phyloP scores from a whole-genome alignment of 371 early-diverging fungal species.

The Blakeslea trispora region DNA sequence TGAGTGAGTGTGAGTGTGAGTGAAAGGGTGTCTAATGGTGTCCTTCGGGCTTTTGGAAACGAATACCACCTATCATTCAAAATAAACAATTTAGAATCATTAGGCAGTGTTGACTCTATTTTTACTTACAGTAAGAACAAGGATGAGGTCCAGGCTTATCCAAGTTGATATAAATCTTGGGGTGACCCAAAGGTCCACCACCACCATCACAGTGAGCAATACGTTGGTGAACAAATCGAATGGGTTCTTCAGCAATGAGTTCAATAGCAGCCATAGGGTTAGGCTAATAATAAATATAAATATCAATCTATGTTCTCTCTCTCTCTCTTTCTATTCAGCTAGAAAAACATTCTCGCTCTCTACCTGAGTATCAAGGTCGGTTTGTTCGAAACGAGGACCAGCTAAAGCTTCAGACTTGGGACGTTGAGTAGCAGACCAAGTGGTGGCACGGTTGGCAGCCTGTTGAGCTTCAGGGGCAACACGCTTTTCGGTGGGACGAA shows the following conservation, averaged over 20 bases:
- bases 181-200: slow-evolving; percentile 92
- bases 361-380: slow-evolving; percentile 82
- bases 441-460: slow-evolving; percentile 70
- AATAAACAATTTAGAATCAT: no score
- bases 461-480: slow-evolving; percentile 54
- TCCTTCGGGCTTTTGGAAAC: slow-evolving; percentile 65
- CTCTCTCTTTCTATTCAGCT: not conserved
- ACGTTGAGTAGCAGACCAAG: slow-evolving; percentile 82
- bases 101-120: no score
- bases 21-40: slow-evolving; percentile 41
- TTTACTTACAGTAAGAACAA: slow-evolving; percentile 77
- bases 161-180: slow-evolving; percentile 93
- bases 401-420: slow-evolving; percentile 68
- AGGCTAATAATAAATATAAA: slow-evolving; percentile 59
- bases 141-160: slow-evolving; percentile 73
- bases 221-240: slow-evolving; percentile 74
- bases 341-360: no score
- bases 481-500: slow-evolving; percentile 41
- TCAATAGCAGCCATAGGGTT: slow-evolving; percentile 91
- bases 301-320: not conserved
- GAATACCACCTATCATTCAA: slow-evolving; percentile 64
- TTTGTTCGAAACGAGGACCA: slow-evolving; percentile 92
- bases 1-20: no score
- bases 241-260: slow-evolving; percentile 86
- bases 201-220: slow-evolving; percentile 90